phyloP scores from a whole-genome alignment of 2,329 filamentous ascomycete genomes.

The Hawksworthiomyces lignivorus region DNA sequence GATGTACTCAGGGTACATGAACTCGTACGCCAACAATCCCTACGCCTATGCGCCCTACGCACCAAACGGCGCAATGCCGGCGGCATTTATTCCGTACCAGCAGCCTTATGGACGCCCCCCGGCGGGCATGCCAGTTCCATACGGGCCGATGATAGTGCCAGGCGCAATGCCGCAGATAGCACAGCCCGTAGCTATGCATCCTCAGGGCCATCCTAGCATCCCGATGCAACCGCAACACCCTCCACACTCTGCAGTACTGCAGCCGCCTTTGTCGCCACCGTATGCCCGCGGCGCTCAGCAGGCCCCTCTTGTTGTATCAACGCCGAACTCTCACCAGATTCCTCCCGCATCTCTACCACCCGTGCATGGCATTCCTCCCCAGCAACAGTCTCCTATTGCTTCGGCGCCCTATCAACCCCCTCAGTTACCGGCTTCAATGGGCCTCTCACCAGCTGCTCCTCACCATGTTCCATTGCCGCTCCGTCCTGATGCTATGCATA shows the following conservation, averaged over 20 bases:
- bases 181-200: too few species aligned
- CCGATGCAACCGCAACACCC: slow-evolving; percentile 19
- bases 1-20: slow-evolving; percentile 45
- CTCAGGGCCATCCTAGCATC: too few species aligned
- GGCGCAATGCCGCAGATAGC: too few species aligned
- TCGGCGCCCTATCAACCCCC: slow-evolving; percentile 24
- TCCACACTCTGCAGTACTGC: slow-evolving; percentile 19
- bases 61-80: slow-evolving; percentile 31
- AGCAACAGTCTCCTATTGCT: slow-evolving; percentile 24
- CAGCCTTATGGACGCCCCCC: slow-evolving; percentile 35
- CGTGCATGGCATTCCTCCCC: slow-evolving; percentile 7
- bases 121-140: too few species aligned
- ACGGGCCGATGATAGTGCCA: too few species aligned
- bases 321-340: slow-evolving; percentile 25
- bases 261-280: slow-evolving; percentile 26
- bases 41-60: slow-evolving; percentile 38
- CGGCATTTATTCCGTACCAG: slow-evolving; percentile 41
- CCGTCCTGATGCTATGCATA: not conserved
- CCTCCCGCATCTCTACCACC: too few species aligned
- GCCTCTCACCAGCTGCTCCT: slow-evolving; percentile 4
- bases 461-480: slow-evolving; percentile 5
- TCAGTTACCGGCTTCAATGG: slow-evolving; percentile 17
- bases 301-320: slow-evolving; percentile 42
- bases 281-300: slow-evolving; percentile 43
- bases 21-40: slow-evolving; percentile 36